These are phyloP conservation scores for Dryadomyces quercus-mongolicae DNA, from an alignment of 2,329 filamentous ascomycete genomes.

Conservation along the genomic window DNA sequence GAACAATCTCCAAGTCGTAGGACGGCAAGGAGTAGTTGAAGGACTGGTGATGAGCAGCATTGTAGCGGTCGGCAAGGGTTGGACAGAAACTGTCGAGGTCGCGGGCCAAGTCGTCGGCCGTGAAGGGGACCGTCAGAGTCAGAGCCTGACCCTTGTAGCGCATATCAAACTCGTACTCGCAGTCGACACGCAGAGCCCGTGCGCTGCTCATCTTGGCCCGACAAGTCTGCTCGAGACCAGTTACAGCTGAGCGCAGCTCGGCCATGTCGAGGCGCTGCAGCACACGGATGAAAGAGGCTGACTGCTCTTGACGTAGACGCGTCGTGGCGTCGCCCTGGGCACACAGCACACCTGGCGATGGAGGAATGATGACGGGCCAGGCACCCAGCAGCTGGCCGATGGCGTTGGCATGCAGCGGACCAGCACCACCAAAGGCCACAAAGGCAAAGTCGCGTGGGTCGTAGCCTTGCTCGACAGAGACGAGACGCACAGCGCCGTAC, in stretches of 20 bases:
- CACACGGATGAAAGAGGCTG: constrained; percentile 29
- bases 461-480: constrained; percentile 38
- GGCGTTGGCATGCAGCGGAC: constrained; percentile 37
- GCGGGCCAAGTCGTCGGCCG: constrained; percentile 19
- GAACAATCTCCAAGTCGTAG: constrained; percentile 34
- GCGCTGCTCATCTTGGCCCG: constrained; percentile 19
- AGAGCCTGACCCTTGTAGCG: constrained; percentile 34
- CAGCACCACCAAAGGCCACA: constrained; percentile 37
- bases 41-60: constrained; percentile 28
- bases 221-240: constrained; percentile 23
- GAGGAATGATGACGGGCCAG: constrained; percentile 40
- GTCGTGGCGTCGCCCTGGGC: constrained; percentile 37
- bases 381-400: constrained; percentile 35
- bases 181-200: constrained; percentile 14
- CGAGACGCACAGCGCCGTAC: constrained; percentile 35
- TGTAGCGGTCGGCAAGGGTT: constrained; percentile 19
- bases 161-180: constrained; percentile 30
- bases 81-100: constrained; percentile 11
- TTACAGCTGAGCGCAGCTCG: constrained; percentile 22
- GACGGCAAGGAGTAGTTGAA: constrained; percentile 30
- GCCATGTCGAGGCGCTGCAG: constrained; percentile 22
- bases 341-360: constrained; percentile 35
- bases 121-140: constrained; percentile 22
- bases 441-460: constrained; percentile 37
- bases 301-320: constrained; percentile 33